Conservation (phyloP, 345 rosid genomes). For the Rhodamnia rubescens region DNA sequence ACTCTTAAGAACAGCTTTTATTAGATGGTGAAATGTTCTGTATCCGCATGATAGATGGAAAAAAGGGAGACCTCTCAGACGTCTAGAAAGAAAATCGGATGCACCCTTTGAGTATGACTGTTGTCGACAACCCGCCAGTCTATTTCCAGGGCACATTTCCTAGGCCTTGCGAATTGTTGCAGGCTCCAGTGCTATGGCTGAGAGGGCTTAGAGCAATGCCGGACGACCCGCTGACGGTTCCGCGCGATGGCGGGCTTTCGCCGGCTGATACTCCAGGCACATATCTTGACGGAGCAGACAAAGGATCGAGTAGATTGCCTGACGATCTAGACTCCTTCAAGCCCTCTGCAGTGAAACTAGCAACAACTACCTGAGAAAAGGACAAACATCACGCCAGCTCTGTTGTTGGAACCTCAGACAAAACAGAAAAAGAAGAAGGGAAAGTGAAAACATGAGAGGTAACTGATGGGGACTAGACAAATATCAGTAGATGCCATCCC, state of each 20-base stretch:
- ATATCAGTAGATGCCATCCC: background rate
- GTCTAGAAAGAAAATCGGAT: background rate
- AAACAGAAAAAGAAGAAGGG: background rate
- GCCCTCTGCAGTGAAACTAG: constrained; percentile 28
- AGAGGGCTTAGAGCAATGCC: constrained; percentile 40
- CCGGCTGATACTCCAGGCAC: constrained; percentile 10
- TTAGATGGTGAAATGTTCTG: background rate
- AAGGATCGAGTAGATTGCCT: constrained; percentile 15
- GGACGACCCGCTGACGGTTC: constrained; percentile 40
- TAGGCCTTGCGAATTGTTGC: constrained; percentile 15
- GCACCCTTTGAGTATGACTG: background rate
- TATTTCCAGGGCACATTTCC: constrained; percentile 31
- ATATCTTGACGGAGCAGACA: constrained; percentile 7
- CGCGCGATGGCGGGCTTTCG: constrained; percentile 33
- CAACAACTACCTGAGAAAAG: constrained; percentile 31
- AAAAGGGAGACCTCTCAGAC: background rate
- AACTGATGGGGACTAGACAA: background rate
- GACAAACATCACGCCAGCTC: background rate
- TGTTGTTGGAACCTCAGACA: background rate
- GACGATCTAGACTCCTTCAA: constrained; percentile 17
- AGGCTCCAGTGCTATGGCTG: constrained; percentile 26
- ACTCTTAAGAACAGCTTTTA: background rate
- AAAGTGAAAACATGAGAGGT: background rate
- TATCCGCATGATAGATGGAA: background rate
- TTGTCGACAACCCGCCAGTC: background rate